Percentiles rank a stretch among this genome's conserved stretches.
These are phyloP conservation scores for Rheum nobile DNA, from an alignment of 148 eudicot species.

Conservation along the genomic window DNA sequence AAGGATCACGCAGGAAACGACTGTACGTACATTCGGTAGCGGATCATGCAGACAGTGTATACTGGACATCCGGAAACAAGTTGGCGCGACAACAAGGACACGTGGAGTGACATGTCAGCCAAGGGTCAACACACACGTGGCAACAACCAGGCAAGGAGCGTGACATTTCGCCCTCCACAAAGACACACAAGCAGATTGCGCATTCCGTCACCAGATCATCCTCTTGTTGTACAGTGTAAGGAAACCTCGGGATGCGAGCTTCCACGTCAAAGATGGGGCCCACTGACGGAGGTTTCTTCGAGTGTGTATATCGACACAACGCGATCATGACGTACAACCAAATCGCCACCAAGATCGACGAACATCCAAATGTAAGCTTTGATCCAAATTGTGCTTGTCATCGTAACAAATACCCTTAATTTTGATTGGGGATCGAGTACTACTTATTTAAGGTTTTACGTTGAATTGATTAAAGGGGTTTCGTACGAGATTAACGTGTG, in stretches of 20 bases:
- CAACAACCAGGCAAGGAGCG: constrained; percentile 32
- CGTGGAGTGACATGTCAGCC: constrained; percentile 32
- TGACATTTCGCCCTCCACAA: constrained; percentile 22
- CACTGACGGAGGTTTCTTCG: background rate
- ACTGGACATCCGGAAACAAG: background rate
- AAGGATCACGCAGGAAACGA: too few species aligned
- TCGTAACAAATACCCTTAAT: too few species aligned
- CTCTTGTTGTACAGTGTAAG: background rate
- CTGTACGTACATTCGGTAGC: background rate
- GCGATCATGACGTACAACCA: background rate
- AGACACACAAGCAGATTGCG: constrained; percentile 48
- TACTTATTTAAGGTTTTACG: too few species aligned
- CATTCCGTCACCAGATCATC: constrained; percentile 28
- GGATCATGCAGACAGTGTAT: background rate
- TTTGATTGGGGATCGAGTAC: too few species aligned
- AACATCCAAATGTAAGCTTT: background rate
- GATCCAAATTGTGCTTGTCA: background rate
- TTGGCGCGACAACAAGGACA: constrained; percentile 47
- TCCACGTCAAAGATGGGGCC: background rate
- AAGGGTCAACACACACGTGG: constrained; percentile 47
- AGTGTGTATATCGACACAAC: background rate
- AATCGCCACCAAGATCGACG: background rate
- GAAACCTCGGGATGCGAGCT: background rate
- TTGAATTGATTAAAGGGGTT: too few species aligned
- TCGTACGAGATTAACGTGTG: too few species aligned